These are phyloP conservation scores for Betula pendula DNA, from an alignment of 306 rosid species.

Conservation along the genomic window DNA sequence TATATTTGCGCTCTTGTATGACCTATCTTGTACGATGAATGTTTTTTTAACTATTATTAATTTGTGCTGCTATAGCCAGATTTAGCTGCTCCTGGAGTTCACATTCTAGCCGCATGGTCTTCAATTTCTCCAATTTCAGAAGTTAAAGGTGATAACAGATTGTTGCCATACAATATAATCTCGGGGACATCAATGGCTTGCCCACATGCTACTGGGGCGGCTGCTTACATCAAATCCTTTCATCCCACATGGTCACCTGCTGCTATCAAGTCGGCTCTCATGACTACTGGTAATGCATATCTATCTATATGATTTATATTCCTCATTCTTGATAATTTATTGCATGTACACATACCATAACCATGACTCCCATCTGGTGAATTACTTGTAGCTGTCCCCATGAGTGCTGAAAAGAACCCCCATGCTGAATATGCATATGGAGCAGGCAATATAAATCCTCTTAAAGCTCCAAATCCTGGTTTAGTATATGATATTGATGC, in stretches of 20 bases:
- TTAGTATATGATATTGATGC: conserved; percentile 39
- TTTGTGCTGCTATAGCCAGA: too few species aligned
- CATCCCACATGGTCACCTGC: conserved; percentile 45
- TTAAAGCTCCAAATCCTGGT: conserved; percentile 8
- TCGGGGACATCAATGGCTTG: conserved; percentile 50
- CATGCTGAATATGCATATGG: conserved; percentile 43
- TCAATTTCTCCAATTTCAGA: conserved; percentile 7
- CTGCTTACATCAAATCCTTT: conserved; percentile 36
- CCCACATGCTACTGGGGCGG: conserved; percentile 35
- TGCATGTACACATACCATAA: background rate
- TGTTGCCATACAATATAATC: conserved; percentile 23
- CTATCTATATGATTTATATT: background rate
- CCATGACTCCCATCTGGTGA: background rate
- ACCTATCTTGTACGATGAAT: too few species aligned
- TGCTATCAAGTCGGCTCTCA: conserved; percentile 32
- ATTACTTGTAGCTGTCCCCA: conserved; percentile 25
- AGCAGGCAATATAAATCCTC: conserved; percentile 39
- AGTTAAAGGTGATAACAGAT: conserved; percentile 22
- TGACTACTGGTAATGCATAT: conserved; percentile 44
- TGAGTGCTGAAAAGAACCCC: conserved; percentile 15
- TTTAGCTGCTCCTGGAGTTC: conserved; percentile 35
- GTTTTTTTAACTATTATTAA: too few species aligned
- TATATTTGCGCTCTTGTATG: too few species aligned
- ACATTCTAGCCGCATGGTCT: conserved; percentile 27
- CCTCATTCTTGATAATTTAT: conserved; percentile 15